Base-by-base conservation (phyloP, 371 early-diverging fungal species). In the Circinella umbellata region DNA sequence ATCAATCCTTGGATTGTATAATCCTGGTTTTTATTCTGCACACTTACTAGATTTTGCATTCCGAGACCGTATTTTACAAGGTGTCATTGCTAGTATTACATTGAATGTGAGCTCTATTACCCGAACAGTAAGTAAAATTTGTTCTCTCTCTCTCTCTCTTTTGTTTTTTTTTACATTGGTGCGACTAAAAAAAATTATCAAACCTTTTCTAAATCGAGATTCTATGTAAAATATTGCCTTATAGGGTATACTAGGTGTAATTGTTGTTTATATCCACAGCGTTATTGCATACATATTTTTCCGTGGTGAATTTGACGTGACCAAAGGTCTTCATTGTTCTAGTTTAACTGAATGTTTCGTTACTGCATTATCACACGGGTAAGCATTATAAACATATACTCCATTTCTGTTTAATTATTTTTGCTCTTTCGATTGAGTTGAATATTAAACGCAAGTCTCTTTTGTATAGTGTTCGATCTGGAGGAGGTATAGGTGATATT, bases 21-120 rank as follows among this genome's bases (percentile, higher is more conserved):
- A 75, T 61, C 86, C 84, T 13, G 73, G 78, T 1, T 73, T 86
- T 39, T 86, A 85, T 64, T 73, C 86, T 1, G 57, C 83, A 15
- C 88, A 88, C 67, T 61, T 88, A 39, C 60, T 88, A n/a, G 88
- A 88, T 61, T 86, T 86, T 72, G 76, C 86, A n/a, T 88, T 82
- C 71, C 73, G 88, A 15, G 88, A 88, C 70, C 80, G 81, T 38
- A 81, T 85, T 13, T 64, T 88, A 37, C 88, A 88, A 63, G 88
- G 86, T n/a, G 88, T 88, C 63, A 86, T 88, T 67, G 74, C 83
- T 3, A 84, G 84, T 64, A 82, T 88, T 15, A 86, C 88, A 4
- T 53, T 88, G 59, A 88, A 88, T 65, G 76, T 82, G 38, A 80
- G 73, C 60, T 86, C 88, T 1, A 78, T 88, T 18, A 76, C 86